phyloP scores from a whole-genome alignment of 495 filamentous ascomycete genomes.

The Pseudevernia furfuracea region DNA sequence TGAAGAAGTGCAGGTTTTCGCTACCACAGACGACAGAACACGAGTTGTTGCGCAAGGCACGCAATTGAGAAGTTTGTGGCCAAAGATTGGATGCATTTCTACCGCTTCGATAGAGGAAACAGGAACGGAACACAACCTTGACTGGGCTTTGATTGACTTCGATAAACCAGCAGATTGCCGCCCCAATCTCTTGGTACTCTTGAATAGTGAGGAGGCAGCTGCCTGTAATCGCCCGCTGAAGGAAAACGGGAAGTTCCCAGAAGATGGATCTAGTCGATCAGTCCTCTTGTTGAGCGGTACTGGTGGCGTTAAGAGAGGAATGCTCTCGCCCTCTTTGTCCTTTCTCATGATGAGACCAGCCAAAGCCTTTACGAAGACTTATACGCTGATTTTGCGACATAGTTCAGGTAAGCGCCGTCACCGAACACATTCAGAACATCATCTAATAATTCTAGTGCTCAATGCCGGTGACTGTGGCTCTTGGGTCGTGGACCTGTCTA shows the following conservation, averaged over 20 bases:
- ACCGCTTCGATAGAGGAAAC: not conserved
- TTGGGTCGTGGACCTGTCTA: conserved; percentile 23
- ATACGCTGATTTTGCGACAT: not conserved
- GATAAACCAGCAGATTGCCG: not conserved
- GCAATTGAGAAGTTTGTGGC: not conserved
- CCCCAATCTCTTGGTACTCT: not conserved
- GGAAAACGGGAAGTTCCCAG: not conserved
- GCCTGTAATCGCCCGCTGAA: not conserved
- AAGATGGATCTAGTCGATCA: conserved; percentile 4
- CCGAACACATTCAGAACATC: not conserved
- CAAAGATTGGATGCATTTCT: not conserved
- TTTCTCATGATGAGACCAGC: conserved; percentile 10
- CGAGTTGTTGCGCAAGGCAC: not conserved
- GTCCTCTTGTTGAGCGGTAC: conserved; percentile 7
- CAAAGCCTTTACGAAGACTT: conserved; percentile 3
- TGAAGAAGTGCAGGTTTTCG: not conserved
- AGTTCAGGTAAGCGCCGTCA: not conserved
- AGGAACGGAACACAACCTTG: not conserved
- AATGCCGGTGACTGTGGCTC: conserved; percentile 25
- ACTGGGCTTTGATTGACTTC: conserved; percentile 12
- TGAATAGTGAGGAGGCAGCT: not conserved
- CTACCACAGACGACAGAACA: not conserved
- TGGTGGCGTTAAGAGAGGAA: conserved; percentile 1
- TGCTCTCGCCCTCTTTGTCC: not conserved
- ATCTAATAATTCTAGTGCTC: conserved; percentile 2